These are phyloP conservation scores for Erucastrum elatum DNA, from an alignment of 345 rosid genomes.

Conservation along the genomic window DNA sequence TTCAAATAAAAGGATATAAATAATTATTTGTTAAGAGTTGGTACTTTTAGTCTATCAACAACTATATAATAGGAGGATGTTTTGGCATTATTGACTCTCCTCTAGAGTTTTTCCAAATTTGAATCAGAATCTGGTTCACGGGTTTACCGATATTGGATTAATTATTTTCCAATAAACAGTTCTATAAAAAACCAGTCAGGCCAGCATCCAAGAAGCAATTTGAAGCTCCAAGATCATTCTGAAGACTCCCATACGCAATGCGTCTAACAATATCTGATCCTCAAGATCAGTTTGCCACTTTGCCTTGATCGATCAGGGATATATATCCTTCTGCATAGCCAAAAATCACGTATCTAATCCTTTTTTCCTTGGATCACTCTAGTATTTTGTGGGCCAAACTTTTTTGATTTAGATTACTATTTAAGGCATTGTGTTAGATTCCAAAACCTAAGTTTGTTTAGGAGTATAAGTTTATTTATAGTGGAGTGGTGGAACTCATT, in stretches of 20 bases:
- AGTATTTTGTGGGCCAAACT: neutral
- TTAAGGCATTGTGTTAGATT: neutral
- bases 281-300: neutral
- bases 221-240: neutral
- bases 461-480: neutral
- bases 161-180: neutral
- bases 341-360: neutral
- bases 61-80: neutral
- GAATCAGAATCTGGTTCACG: neutral
- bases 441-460: neutral
- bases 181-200: neutral
- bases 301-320: too few relatives aligned
- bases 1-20: neutral
- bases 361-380: neutral
- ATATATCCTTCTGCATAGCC: neutral
- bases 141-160: neutral
- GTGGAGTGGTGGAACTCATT: neutral
- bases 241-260: neutral
- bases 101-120: neutral
- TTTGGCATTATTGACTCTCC: neutral
- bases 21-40: neutral
- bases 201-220: neutral
- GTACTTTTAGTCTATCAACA: neutral
- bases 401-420: neutral
- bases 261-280: neutral